Conservation (phyloP, 2,329 filamentous ascomycete species). For the Colletotrichum sp. region DNA sequence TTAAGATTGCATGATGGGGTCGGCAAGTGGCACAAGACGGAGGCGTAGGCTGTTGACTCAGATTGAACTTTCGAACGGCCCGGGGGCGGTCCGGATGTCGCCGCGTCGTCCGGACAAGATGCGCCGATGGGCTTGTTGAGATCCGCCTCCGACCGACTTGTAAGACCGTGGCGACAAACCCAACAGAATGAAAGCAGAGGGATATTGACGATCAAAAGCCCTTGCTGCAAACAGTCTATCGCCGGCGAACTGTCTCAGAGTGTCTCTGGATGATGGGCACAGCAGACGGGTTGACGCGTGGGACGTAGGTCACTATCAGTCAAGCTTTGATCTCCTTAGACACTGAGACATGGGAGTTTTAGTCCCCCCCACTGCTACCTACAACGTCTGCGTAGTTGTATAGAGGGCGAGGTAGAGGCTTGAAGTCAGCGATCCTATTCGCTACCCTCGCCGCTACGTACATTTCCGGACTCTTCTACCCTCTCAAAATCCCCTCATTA, state of each 20-base stretch:
- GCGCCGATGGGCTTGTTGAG: background rate
- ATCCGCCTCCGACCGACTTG: background rate
- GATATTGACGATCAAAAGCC: background rate
- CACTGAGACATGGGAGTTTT: too few relatives aligned
- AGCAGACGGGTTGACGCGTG: background rate
- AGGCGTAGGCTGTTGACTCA: background rate
- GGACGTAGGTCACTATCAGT: background rate
- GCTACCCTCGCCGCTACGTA: too few relatives aligned
- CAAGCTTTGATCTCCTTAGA: conserved; percentile 14
- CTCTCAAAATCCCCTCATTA: too few relatives aligned
- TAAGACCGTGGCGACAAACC: background rate
- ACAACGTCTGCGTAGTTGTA: too few relatives aligned
- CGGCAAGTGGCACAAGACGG: background rate
- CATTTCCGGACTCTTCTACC: too few relatives aligned
- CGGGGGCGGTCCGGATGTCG: background rate
- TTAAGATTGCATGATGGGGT: background rate
- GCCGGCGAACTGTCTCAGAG: background rate
- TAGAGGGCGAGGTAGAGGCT: too few relatives aligned
- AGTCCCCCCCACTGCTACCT: too few relatives aligned
- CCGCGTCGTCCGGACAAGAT: background rate
- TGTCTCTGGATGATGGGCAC: background rate
- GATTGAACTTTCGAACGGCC: background rate
- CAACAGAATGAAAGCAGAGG: background rate
- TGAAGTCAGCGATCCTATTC: too few relatives aligned
- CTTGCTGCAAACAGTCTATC: background rate